Base-by-base conservation (phyloP, 1,139 yeast genomes). In the Blastobotrys illinoisensis region DNA sequence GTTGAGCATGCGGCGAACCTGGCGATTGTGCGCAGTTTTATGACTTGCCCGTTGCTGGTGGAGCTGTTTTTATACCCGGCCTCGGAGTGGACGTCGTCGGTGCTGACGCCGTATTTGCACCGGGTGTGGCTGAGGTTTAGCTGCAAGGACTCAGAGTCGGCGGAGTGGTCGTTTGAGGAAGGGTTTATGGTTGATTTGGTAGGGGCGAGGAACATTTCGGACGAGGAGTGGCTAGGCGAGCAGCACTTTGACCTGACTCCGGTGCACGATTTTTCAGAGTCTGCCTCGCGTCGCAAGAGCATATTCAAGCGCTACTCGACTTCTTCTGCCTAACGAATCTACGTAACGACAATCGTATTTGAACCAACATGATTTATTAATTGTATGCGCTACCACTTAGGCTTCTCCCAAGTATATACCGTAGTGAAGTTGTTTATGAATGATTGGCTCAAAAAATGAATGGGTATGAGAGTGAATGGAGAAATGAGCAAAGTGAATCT, bases 1-100 rank as follows among this genome's bases (percentile, higher is more conserved):
- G 43, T 19, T 7, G 51, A 49, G 28, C 16, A 20, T 24, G 24
- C 19, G 5, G 51, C 51, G 14, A 49, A 49, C 26, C 11, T 24
- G 20, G 51, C 51, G 9, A 49, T 49, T 40, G 51, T 44, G 24
- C 36, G 47, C 21, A 23, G 47, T 9, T 49, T 49, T 24, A 19
- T 49, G 47, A 36, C 44, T 3, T 36, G 23, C 13, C 40, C 43
- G 23, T 9, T 19, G 16, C 24, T 49, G 13, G 47, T 43, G 16
- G 26, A 44, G 26, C 9, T 49, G 16, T n/a, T 19, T n/a, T 32
- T 49, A 19, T 49, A 49, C 26, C 51, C 51, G 9, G 43, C 43
- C 6, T 16, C 24, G 9, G 14, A 21, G 11, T 49, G 51, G 51
- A 44, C 47, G n/a, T 19, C 47, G 3, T 21, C 40, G 14, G 48